Conservation (phyloP, 2,329 filamentous ascomycete species). For the Claviceps spartinae region DNA sequence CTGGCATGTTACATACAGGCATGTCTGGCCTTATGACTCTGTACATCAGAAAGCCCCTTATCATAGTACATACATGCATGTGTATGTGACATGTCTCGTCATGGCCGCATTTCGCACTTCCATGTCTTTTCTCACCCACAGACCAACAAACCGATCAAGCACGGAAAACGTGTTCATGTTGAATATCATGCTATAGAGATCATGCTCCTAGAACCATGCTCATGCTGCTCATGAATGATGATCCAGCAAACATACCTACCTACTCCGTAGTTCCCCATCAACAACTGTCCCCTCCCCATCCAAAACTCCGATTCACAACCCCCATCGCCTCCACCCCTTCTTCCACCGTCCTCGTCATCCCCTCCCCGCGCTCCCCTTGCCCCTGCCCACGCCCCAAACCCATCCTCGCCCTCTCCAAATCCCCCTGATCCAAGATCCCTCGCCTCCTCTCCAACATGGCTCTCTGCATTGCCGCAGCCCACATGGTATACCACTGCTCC, state of each 20-base stretch:
- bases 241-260: no score
- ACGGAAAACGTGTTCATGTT: no score
- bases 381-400: conserved; percentile 10
- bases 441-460: conserved; percentile 46
- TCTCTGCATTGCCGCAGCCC: conserved; percentile 44
- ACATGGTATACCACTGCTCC: conserved; percentile 48
- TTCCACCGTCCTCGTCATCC: conserved; percentile 30
- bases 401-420: conserved; percentile 30
- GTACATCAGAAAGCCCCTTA: no score
- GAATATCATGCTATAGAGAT: no score
- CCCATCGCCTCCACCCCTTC: conserved; percentile 38
- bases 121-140: background rate
- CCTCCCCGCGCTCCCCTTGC: conserved; percentile 21
- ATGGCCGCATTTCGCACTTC: no score
- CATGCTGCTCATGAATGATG: no score
- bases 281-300: conserved; percentile 30
- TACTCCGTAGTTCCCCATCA: background rate
- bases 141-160: no score
- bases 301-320: conserved; percentile 37
- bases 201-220: no score
- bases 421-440: conserved; percentile 40
- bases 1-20: no score
- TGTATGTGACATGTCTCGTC: no score
- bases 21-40: no score
- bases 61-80: no score